Evolutionary conservation across 1,139 yeast genomes (phyloP), one percentile per base, ranked within the genome.

Genomic region (Saccharomyces hybrid): DNA sequence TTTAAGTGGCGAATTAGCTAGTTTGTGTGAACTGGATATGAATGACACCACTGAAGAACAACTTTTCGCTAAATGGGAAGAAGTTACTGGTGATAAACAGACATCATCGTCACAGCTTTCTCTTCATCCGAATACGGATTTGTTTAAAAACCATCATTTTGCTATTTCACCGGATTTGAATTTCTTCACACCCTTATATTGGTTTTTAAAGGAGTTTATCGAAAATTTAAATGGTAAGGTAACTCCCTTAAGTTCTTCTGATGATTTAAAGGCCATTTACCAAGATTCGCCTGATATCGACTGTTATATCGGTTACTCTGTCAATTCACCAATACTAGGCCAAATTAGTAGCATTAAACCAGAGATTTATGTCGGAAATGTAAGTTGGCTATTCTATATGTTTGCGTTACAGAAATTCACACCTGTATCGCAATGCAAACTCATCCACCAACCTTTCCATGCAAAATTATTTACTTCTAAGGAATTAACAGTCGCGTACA

Each of bases 371-470:
- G 81, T 84, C 16, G 97, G 93, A 0, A 88, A 83, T 62, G 66
- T 86, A 34, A 76, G 78, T 47, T 90, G 97, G 97, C 69, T 90
- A 1, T 85, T 83, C 63, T 78, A 82, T 70, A 78, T 88, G 74
- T 69, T 85, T 48, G 76, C 81, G 21, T 76, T 78, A 53, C 74
- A 78, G 46, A 69, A 73, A 52, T 88, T 88, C 12, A 4, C 7
- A 19, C 44, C 44, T 16, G 24, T 19, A 38, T 11, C 44, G 8
- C 44, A 38, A 4, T 38, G 44, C 11, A 38, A 38, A 38, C 24
- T 38, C 19, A 16, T 38, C 5, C 44, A 38, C 4, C 44, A 38
- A 11, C 44, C 98, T 0, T 72, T 77, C n/a, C 88, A 86, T 1
- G 64, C 47, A 69, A 70, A 12, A 82, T 82, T 2, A 61, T 88